Evolutionary conservation across 257 asterid genomes (phyloP), one percentile per base, ranked within the genome.

Genomic region (Solanum pinnatisectum): DNA sequence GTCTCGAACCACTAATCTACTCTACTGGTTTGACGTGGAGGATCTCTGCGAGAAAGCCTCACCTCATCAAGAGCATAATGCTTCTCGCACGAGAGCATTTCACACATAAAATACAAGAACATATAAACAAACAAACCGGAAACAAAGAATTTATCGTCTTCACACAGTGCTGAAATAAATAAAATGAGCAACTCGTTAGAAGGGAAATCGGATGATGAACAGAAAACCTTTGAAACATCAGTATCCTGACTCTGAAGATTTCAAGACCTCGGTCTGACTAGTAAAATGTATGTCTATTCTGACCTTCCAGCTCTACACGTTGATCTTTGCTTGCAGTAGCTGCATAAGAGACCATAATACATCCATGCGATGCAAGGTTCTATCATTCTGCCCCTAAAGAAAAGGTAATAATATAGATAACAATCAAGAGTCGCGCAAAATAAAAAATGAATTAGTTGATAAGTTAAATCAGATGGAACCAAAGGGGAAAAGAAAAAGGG

Each of bases 281-380:
- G 73, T 27, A 3, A 15, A 42, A 27, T 23, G 30, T 85, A 27
- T 22, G 30, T 85, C 42, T 6, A 42, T 33, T 59, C 84, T 30
- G 14, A 49, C 30, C 71, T 70, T 73, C 12, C 18, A 46, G 65
- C 44, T 10, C 72, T 35, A 32, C 42, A 14, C 44, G 59, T 32
- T 85, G 46, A 88, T 87, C 87, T 93, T 89, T 22, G 98, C 95
- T 82, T 95, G 99, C 91, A 95, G 88, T 84, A 95, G 91, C 93
- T 97, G 99, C 98, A 97, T 93, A 67, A 97, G 90, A 35, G 98
- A 94, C 99, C 99, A 97, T 72, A 97, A 82, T 37, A 97, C 91
- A 90, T 97, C 99, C 99, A 97, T 94, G 82, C 99, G 94, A 87
- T 96, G 99, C 95, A 96, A 86, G 93, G 93, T 94, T 91, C 95